Evolutionary conservation across 352 stramenopile genomes (phyloP), one percentile per base, ranked within the genome.

Genomic region (Phytophthora lateralis): DNA sequence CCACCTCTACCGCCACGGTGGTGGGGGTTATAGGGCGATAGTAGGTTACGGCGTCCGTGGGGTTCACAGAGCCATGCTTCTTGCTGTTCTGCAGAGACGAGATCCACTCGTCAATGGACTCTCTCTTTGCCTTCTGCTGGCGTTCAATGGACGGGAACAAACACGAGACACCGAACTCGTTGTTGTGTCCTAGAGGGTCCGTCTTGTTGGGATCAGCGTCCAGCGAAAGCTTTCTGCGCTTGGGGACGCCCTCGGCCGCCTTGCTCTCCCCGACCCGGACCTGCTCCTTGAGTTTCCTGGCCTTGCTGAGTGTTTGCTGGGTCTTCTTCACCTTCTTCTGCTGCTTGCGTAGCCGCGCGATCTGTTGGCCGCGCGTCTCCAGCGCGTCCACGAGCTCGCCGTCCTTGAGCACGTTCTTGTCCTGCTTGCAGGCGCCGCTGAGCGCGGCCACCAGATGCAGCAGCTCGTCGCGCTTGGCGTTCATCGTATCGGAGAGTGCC

Each of bases 371-470:
- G 30, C 73, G 66, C 9, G 62, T 65, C 66, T 92, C 83, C 30
- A 92, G 56, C 27, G 55, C 50, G 62, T 92, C 83, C 58, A 92
- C 81, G 17, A 92, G 73, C 58, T 77, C 68, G 24, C 63, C 58
- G 57, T 92, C 83, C 55, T 87, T 85, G 14, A 92, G 75, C 58
- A 90, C 77, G 27, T 90, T 90, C 21, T 44, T 34, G 66, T 92
- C 81, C 21, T 66, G 52, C 49, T 73, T 69, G 45, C 83, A 92
- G 18, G 83, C 83, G 53, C 50, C 60, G 58, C 80, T 90, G 17
- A 92, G 74, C 34, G 77, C 71, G 17, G 65, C 70, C 55, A 92
- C 79, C 15, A 90, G 71, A n/a, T 57, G 70, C 39, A 66, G 35
- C 30, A 87, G 49, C 41, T 83, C 75, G 30, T 78, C 52, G 17